Evolutionary conservation across 495 filamentous ascomycete species (phyloP).

Genomic region (Beverwykella pulmonaria): DNA sequence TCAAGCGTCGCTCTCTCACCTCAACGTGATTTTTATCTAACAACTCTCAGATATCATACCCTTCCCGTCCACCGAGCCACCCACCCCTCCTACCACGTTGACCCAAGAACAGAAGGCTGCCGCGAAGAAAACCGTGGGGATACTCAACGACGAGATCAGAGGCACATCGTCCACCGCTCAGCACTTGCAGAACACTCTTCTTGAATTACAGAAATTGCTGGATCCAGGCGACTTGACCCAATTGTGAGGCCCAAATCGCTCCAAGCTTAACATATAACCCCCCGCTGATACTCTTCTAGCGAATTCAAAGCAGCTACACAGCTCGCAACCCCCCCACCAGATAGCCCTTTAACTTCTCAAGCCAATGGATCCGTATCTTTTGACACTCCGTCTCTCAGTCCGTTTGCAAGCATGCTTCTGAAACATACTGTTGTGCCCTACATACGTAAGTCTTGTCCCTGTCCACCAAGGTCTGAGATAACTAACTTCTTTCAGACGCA

Average conservation of each 20-base stretch:
- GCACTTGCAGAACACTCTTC: conserved; percentile 49
- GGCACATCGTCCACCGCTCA: conserved; percentile 34
- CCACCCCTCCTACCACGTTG: conserved; percentile 45
- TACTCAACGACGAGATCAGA: conserved; percentile 41
- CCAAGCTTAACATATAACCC: neutral
- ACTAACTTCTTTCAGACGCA: neutral
- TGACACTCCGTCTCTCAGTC: conserved; percentile 48
- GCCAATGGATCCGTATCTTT: conserved; percentile 32
- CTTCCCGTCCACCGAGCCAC: conserved; percentile 61
- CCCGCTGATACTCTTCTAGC: conserved; percentile 50
- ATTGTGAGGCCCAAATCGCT: conserved; percentile 58
- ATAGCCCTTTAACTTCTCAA: conserved; percentile 12
- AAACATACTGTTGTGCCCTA: conserved; percentile 58
- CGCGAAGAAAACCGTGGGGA: conserved; percentile 32
- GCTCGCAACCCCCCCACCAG: conserved; percentile 24
- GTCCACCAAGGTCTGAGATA: neutral
- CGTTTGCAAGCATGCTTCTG: conserved; percentile 63
- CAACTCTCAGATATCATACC: conserved; percentile 64
- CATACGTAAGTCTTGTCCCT: conserved; percentile 51
- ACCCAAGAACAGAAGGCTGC: conserved; percentile 42
- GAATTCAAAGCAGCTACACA: conserved; percentile 61
- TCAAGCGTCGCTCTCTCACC: conserved; percentile 34
- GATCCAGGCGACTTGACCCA: conserved; percentile 69
- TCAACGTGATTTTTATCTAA: neutral
- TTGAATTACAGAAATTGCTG: conserved; percentile 70